These are phyloP conservation scores for Pestalotiopsis sp. DNA, from an alignment of 2,329 filamentous ascomycete species.

Conservation along the genomic window DNA sequence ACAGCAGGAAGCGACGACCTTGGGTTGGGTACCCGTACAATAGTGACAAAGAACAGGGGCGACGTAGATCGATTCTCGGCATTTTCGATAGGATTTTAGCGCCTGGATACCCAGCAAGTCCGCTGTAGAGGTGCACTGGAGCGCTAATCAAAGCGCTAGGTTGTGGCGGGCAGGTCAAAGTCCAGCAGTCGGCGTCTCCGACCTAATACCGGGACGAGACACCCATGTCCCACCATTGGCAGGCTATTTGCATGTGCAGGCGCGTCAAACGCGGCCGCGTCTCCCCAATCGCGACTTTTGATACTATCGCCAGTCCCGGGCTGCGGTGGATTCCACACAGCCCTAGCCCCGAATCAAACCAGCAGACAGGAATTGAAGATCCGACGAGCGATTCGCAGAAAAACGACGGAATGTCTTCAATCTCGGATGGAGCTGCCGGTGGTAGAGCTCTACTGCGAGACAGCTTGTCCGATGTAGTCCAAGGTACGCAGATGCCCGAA, in stretches of 20 bases:
- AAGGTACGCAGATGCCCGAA: not conserved
- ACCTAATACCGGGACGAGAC: not conserved
- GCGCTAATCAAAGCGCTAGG: not conserved
- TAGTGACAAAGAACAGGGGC: no score
- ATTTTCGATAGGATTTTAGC: not conserved
- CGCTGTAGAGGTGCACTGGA: not conserved
- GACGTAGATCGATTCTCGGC: not conserved
- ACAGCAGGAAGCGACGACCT: no score
- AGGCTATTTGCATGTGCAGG: not conserved
- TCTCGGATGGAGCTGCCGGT: not conserved
- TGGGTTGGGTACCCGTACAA: no score
- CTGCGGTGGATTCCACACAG: not conserved
- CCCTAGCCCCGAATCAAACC: not conserved
- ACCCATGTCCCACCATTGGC: not conserved
- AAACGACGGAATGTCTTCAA: not conserved
- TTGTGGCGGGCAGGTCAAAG: not conserved
- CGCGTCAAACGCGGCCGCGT: not conserved
- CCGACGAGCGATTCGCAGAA: not conserved
- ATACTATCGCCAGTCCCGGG: not conserved
- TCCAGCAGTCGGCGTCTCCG: not conserved
- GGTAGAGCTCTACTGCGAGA: not conserved
- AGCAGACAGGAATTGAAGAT: not conserved
- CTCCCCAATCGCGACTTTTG: not conserved
- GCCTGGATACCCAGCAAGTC: not conserved
- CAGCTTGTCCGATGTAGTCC: constrained; percentile 5